Conservation (phyloP, 75 land plant species). For the Cupressus sempervirens region DNA sequence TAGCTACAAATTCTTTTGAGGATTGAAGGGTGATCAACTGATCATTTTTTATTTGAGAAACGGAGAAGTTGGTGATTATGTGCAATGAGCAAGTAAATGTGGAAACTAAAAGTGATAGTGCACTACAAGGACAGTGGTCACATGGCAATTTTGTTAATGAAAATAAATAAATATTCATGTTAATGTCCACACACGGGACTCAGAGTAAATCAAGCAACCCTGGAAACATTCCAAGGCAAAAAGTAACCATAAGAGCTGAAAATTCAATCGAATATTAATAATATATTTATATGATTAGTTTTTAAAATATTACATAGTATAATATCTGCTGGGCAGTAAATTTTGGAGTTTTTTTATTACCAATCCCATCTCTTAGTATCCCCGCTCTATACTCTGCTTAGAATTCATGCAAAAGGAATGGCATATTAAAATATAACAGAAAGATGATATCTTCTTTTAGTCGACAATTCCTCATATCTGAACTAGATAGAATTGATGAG, state of each 20-base stretch:
- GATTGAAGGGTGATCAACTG: neutral
- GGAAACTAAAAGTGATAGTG: neutral
- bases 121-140: neutral
- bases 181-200: neutral
- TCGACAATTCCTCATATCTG: neutral
- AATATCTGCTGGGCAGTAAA: no score
- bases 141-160: neutral
- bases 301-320: no score
- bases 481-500: neutral
- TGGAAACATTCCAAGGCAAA: neutral
- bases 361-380: no score
- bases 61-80: neutral
- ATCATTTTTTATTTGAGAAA: neutral
- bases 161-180: neutral
- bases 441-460: neutral
- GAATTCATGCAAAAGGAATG: neutral
- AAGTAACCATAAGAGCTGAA: neutral
- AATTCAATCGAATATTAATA: no score
- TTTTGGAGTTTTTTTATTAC: no score
- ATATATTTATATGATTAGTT: no score
- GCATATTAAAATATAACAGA: neutral
- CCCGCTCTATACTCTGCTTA: neutral
- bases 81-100: neutral
- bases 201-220: neutral
- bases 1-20: neutral